phyloP scores from a whole-genome alignment of 148 eudicot genomes.

The Bassia scoparia region DNA sequence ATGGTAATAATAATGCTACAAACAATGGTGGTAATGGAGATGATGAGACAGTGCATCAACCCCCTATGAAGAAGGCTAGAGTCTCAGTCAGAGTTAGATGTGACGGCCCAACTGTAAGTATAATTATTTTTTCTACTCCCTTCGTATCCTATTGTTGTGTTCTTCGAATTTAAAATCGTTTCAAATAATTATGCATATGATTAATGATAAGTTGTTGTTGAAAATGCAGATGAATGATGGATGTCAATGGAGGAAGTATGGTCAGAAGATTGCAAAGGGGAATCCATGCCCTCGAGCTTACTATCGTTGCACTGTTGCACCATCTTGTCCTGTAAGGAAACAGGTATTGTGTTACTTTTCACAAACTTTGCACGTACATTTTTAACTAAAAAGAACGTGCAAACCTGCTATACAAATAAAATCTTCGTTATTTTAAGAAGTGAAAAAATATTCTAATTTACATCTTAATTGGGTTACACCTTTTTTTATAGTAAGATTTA shows the following conservation, averaged over 20 bases:
- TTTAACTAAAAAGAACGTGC: too few relatives aligned
- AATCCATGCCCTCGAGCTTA: constrained; percentile 92
- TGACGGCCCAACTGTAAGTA: constrained; percentile 79
- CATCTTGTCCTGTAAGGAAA: constrained; percentile 63
- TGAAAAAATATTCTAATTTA: too few relatives aligned
- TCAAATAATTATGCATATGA: too few relatives aligned
- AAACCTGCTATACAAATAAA: too few relatives aligned
- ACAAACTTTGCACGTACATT: too few relatives aligned
- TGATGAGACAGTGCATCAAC: constrained; percentile 60
- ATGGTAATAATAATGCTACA: constrained; percentile 26
- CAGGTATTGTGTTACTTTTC: constrained; percentile 21
- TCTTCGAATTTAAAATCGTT: too few relatives aligned
- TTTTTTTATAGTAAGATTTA: too few relatives aligned
- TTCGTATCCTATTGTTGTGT: background rate
- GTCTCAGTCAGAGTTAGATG: constrained; percentile 88
- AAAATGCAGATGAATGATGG: constrained; percentile 75
- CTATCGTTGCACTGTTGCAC: constrained; percentile 80
- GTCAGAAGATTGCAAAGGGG: constrained; percentile 83
- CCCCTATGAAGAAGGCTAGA: constrained; percentile 73
- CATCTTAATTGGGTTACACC: too few relatives aligned
- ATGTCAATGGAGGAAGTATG: constrained; percentile 94
- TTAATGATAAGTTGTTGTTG: too few relatives aligned
- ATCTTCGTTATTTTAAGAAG: too few relatives aligned
- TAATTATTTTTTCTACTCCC: background rate
- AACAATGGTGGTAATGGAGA: constrained; percentile 44